Base-by-base conservation (phyloP, 345 rosid species). In the Hypericum perforatum region DNA sequence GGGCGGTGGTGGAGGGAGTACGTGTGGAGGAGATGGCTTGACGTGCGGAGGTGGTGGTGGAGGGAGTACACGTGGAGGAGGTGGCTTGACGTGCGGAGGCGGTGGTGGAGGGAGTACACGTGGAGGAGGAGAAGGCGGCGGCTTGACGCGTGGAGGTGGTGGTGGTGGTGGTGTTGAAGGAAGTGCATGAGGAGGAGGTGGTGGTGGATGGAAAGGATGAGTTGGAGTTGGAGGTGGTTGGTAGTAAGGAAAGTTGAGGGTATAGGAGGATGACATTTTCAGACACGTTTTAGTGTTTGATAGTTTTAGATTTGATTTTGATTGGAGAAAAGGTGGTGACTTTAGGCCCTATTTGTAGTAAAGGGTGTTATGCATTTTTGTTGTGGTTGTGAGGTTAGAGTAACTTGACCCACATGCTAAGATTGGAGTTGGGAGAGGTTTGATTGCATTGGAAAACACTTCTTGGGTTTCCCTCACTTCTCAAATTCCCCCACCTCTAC, bases 371-470 rank as follows among this genome's bases (percentile, higher is more conserved):
- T 6, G 13, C 54, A 45, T 0, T 64, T 43, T 53, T 64, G 65
- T 43, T 32, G 38, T 29, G 15, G 8, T 22, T 46, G 41, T 45
- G n/a, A 60, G 76, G 32, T 22, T 22, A 32, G n/a, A 48, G 61
- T 70, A 70, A 77, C 88, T 77, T 84, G 70, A 45, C 71, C 67
- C 76, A 46, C 72, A 72, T 62, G 51, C 82, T 58, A 84, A 78
- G 79, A 53, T 58, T 66, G 14, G 54, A 22, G 32, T 22, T 29
- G 67, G 50, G n/a, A 13, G 11, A 40, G 58, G 50, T 58, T 77
- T 79, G 82, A 77, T 78, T 79, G 86, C 65, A 77, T 74, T 82
- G 63, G 56, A 77, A 79, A 71, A 69, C 81, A 82, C 88, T 76
- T 57, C 74, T 60, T 32, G 9, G 46, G 6, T 44, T 29, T 7